Conservation (phyloP, 805 yeast genomes). For the Barnettozyma botsteinii region DNA sequence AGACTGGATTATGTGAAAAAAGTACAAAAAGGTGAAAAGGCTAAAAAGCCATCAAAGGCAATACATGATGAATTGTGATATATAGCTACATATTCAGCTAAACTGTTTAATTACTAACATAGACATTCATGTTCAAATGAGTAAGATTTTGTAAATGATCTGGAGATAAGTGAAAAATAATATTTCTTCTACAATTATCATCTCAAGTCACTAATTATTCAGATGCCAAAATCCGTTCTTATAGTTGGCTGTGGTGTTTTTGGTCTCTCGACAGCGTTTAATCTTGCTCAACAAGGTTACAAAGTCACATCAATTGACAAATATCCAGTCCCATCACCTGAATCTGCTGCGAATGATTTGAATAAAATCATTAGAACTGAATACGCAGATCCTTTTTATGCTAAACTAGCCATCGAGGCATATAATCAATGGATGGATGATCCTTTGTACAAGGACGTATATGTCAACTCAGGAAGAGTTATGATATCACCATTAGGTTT, state of each 20-base stretch:
- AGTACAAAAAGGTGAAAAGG: constrained; percentile 23
- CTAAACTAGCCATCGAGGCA: constrained; percentile 42
- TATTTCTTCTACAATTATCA: no score
- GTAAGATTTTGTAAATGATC: no score
- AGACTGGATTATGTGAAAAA: constrained; percentile 15
- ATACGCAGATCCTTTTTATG: constrained; percentile 37
- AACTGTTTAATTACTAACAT: no score
- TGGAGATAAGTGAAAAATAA: constrained; percentile 1
- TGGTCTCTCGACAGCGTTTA: constrained; percentile 40
- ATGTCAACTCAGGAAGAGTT: constrained; percentile 38
- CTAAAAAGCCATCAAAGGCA: constrained; percentile 11
- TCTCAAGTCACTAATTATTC: no score
- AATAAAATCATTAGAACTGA: constrained; percentile 46
- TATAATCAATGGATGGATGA: constrained; percentile 33
- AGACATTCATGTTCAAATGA: no score
- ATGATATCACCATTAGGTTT: constrained; percentile 28
- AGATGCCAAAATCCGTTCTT: constrained; percentile 15
- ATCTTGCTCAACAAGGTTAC: constrained; percentile 28
- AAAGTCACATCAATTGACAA: constrained; percentile 35
- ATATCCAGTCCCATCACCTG: constrained; percentile 37
- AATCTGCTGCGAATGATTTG: constrained; percentile 43
- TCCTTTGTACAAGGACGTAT: constrained; percentile 29
- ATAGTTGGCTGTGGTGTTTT: constrained; percentile 39
- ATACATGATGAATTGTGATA: constrained; percentile 16
- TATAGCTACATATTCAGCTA: no score